phyloP scores from a whole-genome alignment of 2,329 filamentous ascomycete genomes.

The Aspergillus eucalypticola region DNA sequence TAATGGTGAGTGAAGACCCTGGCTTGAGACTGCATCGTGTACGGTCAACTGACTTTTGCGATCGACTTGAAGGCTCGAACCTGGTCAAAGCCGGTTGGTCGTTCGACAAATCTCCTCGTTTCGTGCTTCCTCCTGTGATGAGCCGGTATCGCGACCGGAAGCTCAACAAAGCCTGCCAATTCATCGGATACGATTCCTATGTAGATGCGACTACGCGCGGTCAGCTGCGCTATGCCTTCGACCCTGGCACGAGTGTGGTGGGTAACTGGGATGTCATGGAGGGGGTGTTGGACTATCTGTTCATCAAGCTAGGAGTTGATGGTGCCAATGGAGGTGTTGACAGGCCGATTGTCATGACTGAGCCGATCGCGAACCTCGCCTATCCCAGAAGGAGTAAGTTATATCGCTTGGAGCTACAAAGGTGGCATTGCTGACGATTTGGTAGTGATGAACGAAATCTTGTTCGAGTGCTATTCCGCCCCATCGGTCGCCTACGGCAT shows the following conservation, averaged over 20 bases:
- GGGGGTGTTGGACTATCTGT: slow-evolving; percentile 88
- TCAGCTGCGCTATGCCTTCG: slow-evolving; percentile 88
- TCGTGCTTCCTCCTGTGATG: slow-evolving; percentile 85
- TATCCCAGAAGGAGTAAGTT: slow-evolving; percentile 83
- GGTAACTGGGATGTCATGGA: slow-evolving; percentile 99
- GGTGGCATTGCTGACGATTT: slow-evolving; percentile 21
- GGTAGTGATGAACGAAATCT: slow-evolving; percentile 90
- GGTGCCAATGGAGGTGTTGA: slow-evolving; percentile 71
- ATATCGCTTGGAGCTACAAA: background rate
- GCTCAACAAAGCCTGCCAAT: slow-evolving; percentile 84
- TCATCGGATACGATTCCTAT: slow-evolving; percentile 90
- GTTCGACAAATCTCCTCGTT: slow-evolving; percentile 78
- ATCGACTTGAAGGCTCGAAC: slow-evolving; percentile 68
- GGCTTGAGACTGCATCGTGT: too few relatives aligned
- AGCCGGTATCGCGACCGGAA: slow-evolving; percentile 95
- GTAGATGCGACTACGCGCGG: slow-evolving; percentile 89
- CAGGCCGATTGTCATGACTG: slow-evolving; percentile 89
- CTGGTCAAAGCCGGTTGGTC: slow-evolving; percentile 93
- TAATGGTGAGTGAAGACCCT: slow-evolving; percentile 66
- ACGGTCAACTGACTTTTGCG: background rate
- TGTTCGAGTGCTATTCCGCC: slow-evolving; percentile 93
- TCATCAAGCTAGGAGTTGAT: slow-evolving; percentile 89
- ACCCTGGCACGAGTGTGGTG: slow-evolving; percentile 84
- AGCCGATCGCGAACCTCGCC: slow-evolving; percentile 84
- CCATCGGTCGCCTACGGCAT: slow-evolving; percentile 91